Evolutionary conservation across 1,284 basidiomycete species (phyloP), one percentile per base, ranked within the genome.

Genomic region (Heterobasidion annosum): DNA sequence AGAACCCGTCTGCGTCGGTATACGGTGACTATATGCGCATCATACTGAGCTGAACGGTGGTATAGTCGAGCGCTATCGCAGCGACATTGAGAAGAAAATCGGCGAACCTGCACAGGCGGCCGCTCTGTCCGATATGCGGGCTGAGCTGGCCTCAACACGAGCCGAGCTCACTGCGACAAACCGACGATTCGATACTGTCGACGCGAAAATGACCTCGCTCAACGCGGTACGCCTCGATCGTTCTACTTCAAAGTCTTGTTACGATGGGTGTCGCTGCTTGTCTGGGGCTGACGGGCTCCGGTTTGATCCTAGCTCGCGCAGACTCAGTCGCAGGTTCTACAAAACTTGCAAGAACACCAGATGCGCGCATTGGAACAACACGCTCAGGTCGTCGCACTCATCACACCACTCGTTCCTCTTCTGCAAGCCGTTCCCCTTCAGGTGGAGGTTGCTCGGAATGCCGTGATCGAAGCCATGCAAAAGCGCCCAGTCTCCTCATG

Each of bases 31-130:
- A 42, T 54, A 52, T 44, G 45, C 54, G 50, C 12, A 53, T 48
- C 34, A 12, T 15, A 18, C 50, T 19, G 34, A 45, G 9, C n/a
- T 32, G 10, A 42, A 7, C 48, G 42, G 19, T 15, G 5, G 62
- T 52, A 47, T 64, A 76, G 85, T 79, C 8, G 83, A 82, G 57
- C 73, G 83, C 57, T 77, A 74, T 56, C 84, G 85, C 62, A 72
- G 68, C 3, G 76, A 79, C 59, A 65, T 87, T n/a, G 79, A 82
- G 59, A 76, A 74, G 45, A 67, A 75, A 42, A 58, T 86, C 2
- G 82, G 83, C 2, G 63, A 61, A 6, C 83, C 84, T 2, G 75
- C 78, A 0, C 83, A 87, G 64, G 70, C 68, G 2, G 55, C 66
- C 0, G 61, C 69, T 9, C 60, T 82, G 6, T 73, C 74, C 15